A percentile compares a stretch with the other conserved stretches of the same genome.
phyloP scores from a whole-genome alignment of 495 filamentous ascomycete genomes.

The Letharia lupina region DNA sequence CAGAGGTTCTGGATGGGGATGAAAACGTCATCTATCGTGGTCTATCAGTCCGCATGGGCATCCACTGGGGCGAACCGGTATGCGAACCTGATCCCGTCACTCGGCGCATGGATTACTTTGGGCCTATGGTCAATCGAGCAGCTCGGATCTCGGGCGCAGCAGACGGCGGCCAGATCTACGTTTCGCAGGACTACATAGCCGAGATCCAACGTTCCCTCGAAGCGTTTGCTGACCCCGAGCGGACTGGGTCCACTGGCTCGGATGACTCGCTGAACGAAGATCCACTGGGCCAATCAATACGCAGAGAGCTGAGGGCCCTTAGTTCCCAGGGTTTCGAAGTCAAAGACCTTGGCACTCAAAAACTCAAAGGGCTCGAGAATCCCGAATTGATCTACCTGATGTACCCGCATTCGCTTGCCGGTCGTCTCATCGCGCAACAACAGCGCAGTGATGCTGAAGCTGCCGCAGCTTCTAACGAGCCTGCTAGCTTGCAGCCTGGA shows the following conservation, averaged over 20 bases:
- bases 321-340: slow-evolving; percentile 92
- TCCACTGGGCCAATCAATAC: slow-evolving; percentile 59
- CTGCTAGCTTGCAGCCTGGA: slow-evolving; percentile 39
- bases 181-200: slow-evolving; percentile 90
- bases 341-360: slow-evolving; percentile 87
- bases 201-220: slow-evolving; percentile 90
- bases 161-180: slow-evolving; percentile 96
- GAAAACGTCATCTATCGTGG: slow-evolving; percentile 86
- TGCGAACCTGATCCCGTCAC: slow-evolving; percentile 94
- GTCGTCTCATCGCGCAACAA: slow-evolving; percentile 59
- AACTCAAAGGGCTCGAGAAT: slow-evolving; percentile 94
- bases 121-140: slow-evolving; percentile 97
- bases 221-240: slow-evolving; percentile 70
- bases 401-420: slow-evolving; percentile 81
- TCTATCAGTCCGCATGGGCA: slow-evolving; percentile 92
- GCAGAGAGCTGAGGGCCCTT: slow-evolving; percentile 76
- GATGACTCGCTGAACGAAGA: slow-evolving; percentile 68
- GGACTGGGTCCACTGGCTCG: slow-evolving; percentile 55
- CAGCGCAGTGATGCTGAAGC: slow-evolving; percentile 38
- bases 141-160: slow-evolving; percentile 86
- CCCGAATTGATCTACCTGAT: slow-evolving; percentile 91
- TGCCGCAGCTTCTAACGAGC: slow-evolving; percentile 31
- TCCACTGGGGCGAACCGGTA: slow-evolving; percentile 90
- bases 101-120: slow-evolving; percentile 98
- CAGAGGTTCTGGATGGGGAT: slow-evolving; percentile 72